Percentiles rank a stretch among this genome's conserved stretches.
These are phyloP conservation scores for Rhodamnia argentea DNA, from an alignment of 345 rosid species.

Conservation along the genomic window DNA sequence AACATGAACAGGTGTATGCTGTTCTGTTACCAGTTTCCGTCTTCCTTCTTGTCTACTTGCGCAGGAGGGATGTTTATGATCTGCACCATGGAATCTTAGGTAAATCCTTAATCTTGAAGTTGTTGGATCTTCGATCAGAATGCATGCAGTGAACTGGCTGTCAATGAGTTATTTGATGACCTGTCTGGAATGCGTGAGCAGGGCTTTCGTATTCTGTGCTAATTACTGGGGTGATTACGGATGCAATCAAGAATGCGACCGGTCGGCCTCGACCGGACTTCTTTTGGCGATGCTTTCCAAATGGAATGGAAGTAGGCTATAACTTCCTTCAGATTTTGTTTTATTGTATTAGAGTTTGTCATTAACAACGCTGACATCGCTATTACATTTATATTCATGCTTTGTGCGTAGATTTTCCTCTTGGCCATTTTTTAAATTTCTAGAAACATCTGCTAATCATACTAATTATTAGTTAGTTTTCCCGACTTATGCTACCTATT, in stretches of 20 bases:
- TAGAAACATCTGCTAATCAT: not conserved
- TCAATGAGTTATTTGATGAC: not conserved
- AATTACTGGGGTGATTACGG: slow-evolving; percentile 66
- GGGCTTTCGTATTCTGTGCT: slow-evolving; percentile 58
- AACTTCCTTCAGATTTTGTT: not conserved
- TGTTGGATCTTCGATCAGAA: not conserved
- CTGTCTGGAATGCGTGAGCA: slow-evolving; percentile 1
- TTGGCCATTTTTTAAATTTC: not conserved
- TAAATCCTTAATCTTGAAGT: not conserved
- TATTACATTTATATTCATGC: not conserved
- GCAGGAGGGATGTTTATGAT: slow-evolving; percentile 63
- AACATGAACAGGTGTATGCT: slow-evolving; percentile 29
- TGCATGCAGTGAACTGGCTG: not conserved
- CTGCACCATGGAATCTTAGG: slow-evolving; percentile 76
- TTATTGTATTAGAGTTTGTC: not conserved
- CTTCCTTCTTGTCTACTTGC: slow-evolving; percentile 32
- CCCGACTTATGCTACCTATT: not conserved
- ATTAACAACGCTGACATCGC: not conserved
- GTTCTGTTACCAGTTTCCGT: slow-evolving; percentile 49
- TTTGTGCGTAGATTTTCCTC: not conserved
- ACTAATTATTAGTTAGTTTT: too few species aligned
- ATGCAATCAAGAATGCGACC: slow-evolving; percentile 61
- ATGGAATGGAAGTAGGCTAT: slow-evolving; percentile 44
- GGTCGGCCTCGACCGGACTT: slow-evolving; percentile 92
- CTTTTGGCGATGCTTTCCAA: slow-evolving; percentile 97